A percentile compares a stretch with the other conserved stretches of the same genome.
Conservation (phyloP, 1,139 yeast species). For the Eremothecium gossypii region DNA sequence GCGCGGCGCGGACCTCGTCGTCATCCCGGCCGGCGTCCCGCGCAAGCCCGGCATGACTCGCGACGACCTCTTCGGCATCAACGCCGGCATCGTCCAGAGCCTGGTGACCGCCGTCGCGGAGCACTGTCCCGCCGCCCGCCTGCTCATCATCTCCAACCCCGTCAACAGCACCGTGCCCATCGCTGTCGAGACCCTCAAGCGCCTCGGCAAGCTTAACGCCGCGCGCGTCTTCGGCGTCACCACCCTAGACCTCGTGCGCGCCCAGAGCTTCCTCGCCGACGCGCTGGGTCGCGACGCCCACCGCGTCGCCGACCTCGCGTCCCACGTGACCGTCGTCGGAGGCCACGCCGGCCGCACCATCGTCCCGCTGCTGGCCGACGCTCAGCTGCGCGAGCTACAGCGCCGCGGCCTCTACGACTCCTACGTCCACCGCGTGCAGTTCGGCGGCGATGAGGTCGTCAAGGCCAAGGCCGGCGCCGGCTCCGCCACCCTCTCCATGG, state of each 20-base stretch:
- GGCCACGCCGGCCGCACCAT: constrained; percentile 76
- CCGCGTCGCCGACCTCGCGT: constrained; percentile 33
- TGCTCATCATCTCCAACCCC: constrained; percentile 64
- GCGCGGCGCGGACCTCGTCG: constrained; percentile 47
- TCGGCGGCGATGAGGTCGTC: constrained; percentile 74
- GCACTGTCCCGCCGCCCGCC: constrained; percentile 51
- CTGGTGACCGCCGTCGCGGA: constrained; percentile 51
- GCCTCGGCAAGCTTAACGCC: constrained; percentile 43
- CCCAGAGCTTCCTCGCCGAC: constrained; percentile 53
- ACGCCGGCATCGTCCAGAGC: constrained; percentile 57
- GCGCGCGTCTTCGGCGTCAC: constrained; percentile 63
- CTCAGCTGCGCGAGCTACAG: constrained; percentile 17
- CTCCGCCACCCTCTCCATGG: constrained; percentile 72
- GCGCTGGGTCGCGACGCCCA: constrained; percentile 20
- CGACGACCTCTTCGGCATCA: constrained; percentile 65
- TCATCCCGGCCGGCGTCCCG: constrained; percentile 79
- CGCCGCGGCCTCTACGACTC: constrained; percentile 33
- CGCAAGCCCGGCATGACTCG: constrained; percentile 77
- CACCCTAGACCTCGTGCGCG: constrained; percentile 60
- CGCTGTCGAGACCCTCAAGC: constrained; percentile 61
- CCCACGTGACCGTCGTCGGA: constrained; percentile 54
- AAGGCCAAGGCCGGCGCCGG: constrained; percentile 72
- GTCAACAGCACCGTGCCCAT: constrained; percentile 71
- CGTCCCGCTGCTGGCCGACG: constrained; percentile 41
- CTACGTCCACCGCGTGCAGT: constrained; percentile 56